Evolutionary conservation across 2,329 filamentous ascomycete genomes (phyloP), one percentile per base, ranked within the genome.

Genomic region (Penicillium verrucosum): DNA sequence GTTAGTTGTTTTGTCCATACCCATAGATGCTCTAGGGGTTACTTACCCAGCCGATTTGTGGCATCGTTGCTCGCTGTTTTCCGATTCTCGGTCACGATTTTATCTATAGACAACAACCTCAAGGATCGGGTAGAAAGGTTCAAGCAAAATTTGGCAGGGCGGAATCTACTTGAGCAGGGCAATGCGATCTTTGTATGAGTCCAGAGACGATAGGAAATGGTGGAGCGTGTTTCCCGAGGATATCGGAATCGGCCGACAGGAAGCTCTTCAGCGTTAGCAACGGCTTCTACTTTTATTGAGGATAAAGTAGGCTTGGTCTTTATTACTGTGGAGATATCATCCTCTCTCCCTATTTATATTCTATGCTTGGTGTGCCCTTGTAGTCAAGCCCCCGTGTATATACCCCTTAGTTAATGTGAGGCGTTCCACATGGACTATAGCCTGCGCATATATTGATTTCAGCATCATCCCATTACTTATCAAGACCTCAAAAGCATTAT

Each of bases 21-120:
- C 6, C 11, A 29, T 50, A 41, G 12, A 27, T n/a, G 9, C 21
- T 37, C 12, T 40, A 7, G n/a, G 9, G 16, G 38, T 48, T 12
- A 57, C 65, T 57, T 60, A 72, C 72, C 72, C 72, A 74, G 59
- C 72, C 72, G 53, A 74, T 72, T 60, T 70, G 71, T 51, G 63
- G 54, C 70, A 73, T 71, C 16, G 41, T 65, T 57, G 55, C n/a
- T 49, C 16, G 3, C 6, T 54, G 36, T 37, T 48, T 49, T 29
- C 9, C 16, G n/a, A n/a, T 23, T 48, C 21, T 37, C 14, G 23
- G 25, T 9, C 14, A 32, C 6, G 12, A 8, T 23, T 11, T 7
- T 45, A 10, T 51, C 5, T 12, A 7, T 34, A 46, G 18, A 25
- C 8, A 23, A 34, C 16, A 11, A 7, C 16, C 11, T 14, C 11